phyloP scores from a whole-genome alignment of 140 eudicot species.

The Anethum foeniculum region DNA sequence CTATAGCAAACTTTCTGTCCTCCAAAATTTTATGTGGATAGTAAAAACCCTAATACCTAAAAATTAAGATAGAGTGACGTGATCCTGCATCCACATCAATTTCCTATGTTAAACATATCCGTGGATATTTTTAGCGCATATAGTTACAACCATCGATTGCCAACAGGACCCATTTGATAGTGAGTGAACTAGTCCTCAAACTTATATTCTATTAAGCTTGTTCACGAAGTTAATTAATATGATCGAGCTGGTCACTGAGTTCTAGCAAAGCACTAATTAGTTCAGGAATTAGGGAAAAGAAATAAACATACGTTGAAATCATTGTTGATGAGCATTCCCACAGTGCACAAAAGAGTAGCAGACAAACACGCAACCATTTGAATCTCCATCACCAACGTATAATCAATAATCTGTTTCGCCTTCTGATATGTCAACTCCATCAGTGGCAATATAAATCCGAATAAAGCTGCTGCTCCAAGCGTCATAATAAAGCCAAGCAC shows the following conservation, averaged over 20 bases:
- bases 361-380: conserved; percentile 31
- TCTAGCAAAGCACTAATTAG: background rate
- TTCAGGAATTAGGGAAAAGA: background rate
- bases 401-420: conserved; percentile 32
- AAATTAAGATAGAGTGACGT: too few relatives aligned
- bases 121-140: too few relatives aligned
- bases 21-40: too few relatives aligned
- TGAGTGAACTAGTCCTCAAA: background rate
- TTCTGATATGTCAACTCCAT: conserved; percentile 36
- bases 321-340: conserved; percentile 37
- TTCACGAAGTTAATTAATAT: background rate
- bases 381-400: conserved; percentile 44
- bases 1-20: too few relatives aligned
- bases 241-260: background rate
- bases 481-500: conserved; percentile 35
- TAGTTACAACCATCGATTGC: too few relatives aligned
- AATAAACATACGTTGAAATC: conserved; percentile 34
- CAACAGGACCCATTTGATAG: background rate
- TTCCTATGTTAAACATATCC: too few relatives aligned
- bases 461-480: conserved; percentile 28
- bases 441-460: conserved; percentile 34
- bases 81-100: too few relatives aligned
- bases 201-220: too few relatives aligned
- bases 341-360: conserved; percentile 33
- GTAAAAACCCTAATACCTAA: too few relatives aligned